phyloP scores from a whole-genome alignment of 495 filamentous ascomycete genomes.

The Terfezia boudieri region DNA sequence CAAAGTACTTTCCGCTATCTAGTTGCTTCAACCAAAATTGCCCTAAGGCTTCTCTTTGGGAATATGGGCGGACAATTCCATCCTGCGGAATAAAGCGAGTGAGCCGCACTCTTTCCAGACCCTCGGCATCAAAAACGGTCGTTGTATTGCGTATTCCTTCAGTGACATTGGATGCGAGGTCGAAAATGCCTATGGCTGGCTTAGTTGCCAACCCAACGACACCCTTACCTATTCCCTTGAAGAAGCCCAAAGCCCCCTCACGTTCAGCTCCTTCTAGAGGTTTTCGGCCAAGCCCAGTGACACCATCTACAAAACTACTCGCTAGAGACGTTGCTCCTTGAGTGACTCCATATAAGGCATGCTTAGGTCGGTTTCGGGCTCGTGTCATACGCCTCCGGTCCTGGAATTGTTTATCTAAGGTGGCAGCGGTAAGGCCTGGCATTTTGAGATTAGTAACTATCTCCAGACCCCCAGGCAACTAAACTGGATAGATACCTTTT shows the following conservation, averaged over 20 bases:
- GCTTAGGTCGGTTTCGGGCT: conserved; percentile 82
- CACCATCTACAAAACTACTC: conserved; percentile 71
- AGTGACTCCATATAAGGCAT: conserved; percentile 88
- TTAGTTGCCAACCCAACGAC: conserved; percentile 83
- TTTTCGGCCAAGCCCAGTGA: conserved; percentile 79
- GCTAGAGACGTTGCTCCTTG: conserved; percentile 89
- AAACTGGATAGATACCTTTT: conserved; percentile 33
- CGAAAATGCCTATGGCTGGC: conserved; percentile 88
- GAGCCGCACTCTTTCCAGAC: conserved; percentile 78
- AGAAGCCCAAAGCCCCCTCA: conserved; percentile 77
- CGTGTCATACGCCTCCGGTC: conserved; percentile 84
- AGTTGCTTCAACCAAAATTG: conserved; percentile 98
- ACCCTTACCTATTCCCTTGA: conserved; percentile 94
- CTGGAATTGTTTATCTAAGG: conserved; percentile 95
- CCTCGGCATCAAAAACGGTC: conserved; percentile 86
- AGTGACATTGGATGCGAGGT: conserved; percentile 84
- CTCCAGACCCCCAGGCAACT: neutral
- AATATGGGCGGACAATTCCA: conserved; percentile 86
- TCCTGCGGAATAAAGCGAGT: conserved; percentile 79
- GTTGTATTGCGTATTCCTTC: conserved; percentile 97
- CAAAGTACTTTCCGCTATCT: conserved; percentile 91
- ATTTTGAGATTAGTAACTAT: neutral
- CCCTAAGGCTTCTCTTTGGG: conserved; percentile 82
- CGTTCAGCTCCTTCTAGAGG: conserved; percentile 91
- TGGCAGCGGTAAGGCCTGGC: conserved; percentile 56